Evolutionary conservation across 129 eudicot genomes (phyloP), one percentile per base, ranked within the genome.

Genomic region (Flaveria ramosissima): DNA sequence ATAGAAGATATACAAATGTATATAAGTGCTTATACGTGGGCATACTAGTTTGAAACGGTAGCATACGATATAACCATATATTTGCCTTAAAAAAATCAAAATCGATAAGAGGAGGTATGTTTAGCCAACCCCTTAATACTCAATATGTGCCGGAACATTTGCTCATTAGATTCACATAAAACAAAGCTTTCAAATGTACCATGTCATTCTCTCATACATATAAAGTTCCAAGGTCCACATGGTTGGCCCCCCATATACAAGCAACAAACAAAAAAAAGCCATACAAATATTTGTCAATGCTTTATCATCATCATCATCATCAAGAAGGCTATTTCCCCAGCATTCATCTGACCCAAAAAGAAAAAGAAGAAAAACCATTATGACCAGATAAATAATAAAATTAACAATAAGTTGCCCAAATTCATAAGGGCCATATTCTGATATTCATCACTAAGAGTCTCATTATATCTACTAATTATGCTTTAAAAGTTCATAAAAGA

Each of bases 161-260:
- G 72, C 64, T 76, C 80, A 76, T 77, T 20, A 7, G 27, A 76
- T 19, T 50, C 42, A 52, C 56, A 71, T 66, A 76, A 50, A 64
- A 75, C 69, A 74, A 74, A 46, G 39, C n/a, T 75, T 60, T 75
- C 42, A 48, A 15, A 19, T 26, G 64, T 24, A 16, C 23, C 1
- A 64, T 47, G 72, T 65, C 75, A 8, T 68, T 55, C 43, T 78
- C 71, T 78, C 77, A 78, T 78, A 59, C 76, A 78, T 69, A 56
- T 17, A 70, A 21, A 48, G 60, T 69, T 69, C 50, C 56, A 69
- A 69, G 60, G 76, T 43, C 50, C 59, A 45, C 51, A 30, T 46
- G 43, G 52, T 26, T 9, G 70, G 56, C 41, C 71, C 74, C 51
- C 23, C 23, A 7, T 24, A 43, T 41, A 52, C 68, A 52, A 20